Conservation (phyloP, 768 basidiomycete species). For the Kondoa malvinella region DNA sequence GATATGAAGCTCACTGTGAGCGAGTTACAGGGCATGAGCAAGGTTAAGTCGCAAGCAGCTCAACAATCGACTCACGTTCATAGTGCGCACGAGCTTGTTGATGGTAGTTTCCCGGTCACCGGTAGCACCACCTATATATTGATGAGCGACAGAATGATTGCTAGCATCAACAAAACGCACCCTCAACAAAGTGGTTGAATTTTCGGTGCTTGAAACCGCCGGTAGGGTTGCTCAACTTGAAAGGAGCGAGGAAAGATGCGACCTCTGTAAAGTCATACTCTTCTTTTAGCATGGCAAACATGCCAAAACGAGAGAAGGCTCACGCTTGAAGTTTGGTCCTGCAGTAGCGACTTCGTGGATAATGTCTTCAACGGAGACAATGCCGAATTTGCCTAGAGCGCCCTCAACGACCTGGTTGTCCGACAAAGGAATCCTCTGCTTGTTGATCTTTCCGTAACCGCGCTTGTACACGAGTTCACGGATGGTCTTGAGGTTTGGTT, state of each 20-base stretch:
- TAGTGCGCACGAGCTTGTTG: slow-evolving; percentile 63
- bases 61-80: slow-evolving; percentile 8
- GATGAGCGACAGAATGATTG: slow-evolving; percentile 33
- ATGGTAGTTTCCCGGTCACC: slow-evolving; percentile 94
- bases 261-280: slow-evolving; percentile 37
- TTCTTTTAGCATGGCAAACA: background rate
- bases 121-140: slow-evolving; percentile 84
- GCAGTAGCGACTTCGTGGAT: slow-evolving; percentile 89
- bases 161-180: slow-evolving; percentile 10
- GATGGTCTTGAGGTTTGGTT: slow-evolving; percentile 37
- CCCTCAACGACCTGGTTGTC: slow-evolving; percentile 89
- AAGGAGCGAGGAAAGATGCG: slow-evolving; percentile 72
- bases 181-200: slow-evolving; percentile 46
- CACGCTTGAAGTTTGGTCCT: slow-evolving; percentile 97
- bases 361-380: slow-evolving; percentile 91
- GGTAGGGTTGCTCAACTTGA: slow-evolving; percentile 98
- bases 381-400: slow-evolving; percentile 77
- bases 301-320: slow-evolving; percentile 27
- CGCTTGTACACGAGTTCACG: slow-evolving; percentile 99
- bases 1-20: background rate
- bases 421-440: slow-evolving; percentile 86
- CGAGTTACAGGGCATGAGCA: background rate
- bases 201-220: slow-evolving; percentile 96
- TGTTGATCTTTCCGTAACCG: slow-evolving; percentile 94
- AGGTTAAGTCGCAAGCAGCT: background rate